Evolutionary conservation across 2,329 filamentous ascomycete genomes (phyloP).

Genomic region (Fusarium zealandicum): DNA sequence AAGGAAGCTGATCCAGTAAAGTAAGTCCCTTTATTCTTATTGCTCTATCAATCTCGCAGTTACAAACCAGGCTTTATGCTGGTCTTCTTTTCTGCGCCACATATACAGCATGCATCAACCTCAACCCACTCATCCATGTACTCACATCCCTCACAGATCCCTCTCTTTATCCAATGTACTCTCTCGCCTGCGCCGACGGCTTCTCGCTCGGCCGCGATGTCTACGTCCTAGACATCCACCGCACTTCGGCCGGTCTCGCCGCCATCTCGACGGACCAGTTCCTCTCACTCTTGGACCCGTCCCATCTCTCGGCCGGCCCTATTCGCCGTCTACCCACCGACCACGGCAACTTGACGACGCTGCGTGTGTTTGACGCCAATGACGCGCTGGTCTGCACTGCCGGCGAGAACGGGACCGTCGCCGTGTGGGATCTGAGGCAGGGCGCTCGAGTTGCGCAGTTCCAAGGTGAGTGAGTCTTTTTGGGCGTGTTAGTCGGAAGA

Average conservation of each 20-base stretch:
- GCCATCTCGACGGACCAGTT: conserved; percentile 74
- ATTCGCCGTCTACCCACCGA: conserved; percentile 56
- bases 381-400: conserved; percentile 69
- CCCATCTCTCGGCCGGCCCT: conserved; percentile 60
- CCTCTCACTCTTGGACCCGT: conserved; percentile 70
- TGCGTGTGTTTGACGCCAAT: conserved; percentile 61
- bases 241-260: conserved; percentile 60
- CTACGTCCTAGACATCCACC: conserved; percentile 66
- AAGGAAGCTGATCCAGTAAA: conserved; percentile 3
- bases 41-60: no score
- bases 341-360: conserved; percentile 69
- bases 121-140: neutral
- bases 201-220: conserved; percentile 49
- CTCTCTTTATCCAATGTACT: conserved; percentile 42
- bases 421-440: conserved; percentile 69
- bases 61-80: no score
- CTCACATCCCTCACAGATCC: conserved; percentile 15
- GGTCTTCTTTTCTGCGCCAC: no score
- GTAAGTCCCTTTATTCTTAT: neutral
- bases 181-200: conserved; percentile 44
- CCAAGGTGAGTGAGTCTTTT: conserved; percentile 52
- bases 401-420: conserved; percentile 73
- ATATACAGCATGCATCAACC: no score
- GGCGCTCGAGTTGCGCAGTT: conserved; percentile 54
- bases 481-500: neutral